These are phyloP conservation scores for Gliomastix tumulicola DNA, from an alignment of 2,329 filamentous ascomycete species.

Conservation along the genomic window DNA sequence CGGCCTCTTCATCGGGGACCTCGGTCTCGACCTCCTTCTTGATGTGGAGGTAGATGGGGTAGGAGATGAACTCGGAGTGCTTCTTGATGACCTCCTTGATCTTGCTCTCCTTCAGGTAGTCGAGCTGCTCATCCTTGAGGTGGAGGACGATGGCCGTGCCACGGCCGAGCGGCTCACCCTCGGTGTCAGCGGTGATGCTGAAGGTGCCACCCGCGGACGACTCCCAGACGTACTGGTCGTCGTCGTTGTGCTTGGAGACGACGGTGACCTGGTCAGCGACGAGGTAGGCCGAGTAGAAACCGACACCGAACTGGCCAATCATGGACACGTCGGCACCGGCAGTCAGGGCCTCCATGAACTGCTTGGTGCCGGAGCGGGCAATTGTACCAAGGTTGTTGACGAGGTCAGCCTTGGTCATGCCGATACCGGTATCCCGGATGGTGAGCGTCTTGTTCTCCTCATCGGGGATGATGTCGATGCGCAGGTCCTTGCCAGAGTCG, in stretches of 20 bases:
- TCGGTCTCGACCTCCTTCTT: constrained; percentile 99
- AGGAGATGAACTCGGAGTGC: constrained; percentile 99
- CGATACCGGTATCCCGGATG: constrained; percentile 96
- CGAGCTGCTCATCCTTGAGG: constrained; percentile 97
- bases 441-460: constrained; percentile 97
- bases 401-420: constrained; percentile 99
- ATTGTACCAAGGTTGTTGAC: constrained; percentile 99
- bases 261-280: constrained; percentile 95
- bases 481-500: constrained; percentile 94
- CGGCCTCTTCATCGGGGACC: constrained; percentile 91
- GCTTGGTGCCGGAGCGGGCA: constrained; percentile 97
- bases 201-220: constrained; percentile 96
- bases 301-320: constrained; percentile 99
- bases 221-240: constrained; percentile 99
- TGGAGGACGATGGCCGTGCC: constrained; percentile 98
- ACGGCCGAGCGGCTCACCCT: constrained; percentile 84
- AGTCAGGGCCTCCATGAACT: constrained; percentile 99
- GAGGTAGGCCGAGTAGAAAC: constrained; percentile 99
- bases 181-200: constrained; percentile 83
- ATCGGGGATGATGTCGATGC: constrained; percentile 98
- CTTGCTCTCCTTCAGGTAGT: constrained; percentile 98
- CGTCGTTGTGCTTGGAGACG: constrained; percentile 98
- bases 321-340: constrained; percentile 99
- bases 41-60: constrained; percentile 99
- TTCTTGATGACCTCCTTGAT: constrained; percentile 99